These are phyloP conservation scores for Cladosporium sp. DNA, from an alignment of 2,329 filamentous ascomycete genomes.

Conservation along the genomic window DNA sequence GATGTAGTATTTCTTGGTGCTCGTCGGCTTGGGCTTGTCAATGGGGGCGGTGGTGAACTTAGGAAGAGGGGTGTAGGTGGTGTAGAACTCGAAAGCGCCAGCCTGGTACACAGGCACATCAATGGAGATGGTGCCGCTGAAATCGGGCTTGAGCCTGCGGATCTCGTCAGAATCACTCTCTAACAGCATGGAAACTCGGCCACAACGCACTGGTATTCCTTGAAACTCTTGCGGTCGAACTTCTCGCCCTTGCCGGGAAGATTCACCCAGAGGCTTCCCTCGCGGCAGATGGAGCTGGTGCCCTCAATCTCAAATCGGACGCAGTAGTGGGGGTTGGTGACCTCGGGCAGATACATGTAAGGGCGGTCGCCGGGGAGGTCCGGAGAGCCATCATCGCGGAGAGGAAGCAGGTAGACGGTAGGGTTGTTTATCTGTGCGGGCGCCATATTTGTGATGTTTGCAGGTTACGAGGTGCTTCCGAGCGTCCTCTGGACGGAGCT, in stretches of 20 bases:
- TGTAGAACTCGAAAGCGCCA: constrained; percentile 91
- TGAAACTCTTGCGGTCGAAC: constrained; percentile 74
- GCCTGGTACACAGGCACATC: constrained; percentile 77
- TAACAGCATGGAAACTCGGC: not conserved
- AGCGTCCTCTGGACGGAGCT: not conserved
- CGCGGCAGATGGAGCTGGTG: constrained; percentile 87
- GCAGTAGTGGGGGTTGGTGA: constrained; percentile 63
- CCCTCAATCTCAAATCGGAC: constrained; percentile 89
- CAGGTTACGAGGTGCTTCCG: not conserved
- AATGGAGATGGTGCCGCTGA: constrained; percentile 86
- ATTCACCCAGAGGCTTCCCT: constrained; percentile 96
- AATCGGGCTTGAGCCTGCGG: constrained; percentile 75
- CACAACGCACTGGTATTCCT: constrained; percentile 75
- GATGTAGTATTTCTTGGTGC: constrained; percentile 79
- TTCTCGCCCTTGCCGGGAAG: constrained; percentile 69
- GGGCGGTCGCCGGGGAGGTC: constrained; percentile 66
- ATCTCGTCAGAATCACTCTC: constrained; percentile 15
- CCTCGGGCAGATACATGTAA: constrained; percentile 86
- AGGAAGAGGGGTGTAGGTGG: constrained; percentile 82
- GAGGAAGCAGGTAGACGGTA: constrained; percentile 72
- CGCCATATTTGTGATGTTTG: constrained; percentile 24
- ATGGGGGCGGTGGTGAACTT: constrained; percentile 57
- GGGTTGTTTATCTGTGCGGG: constrained; percentile 32
- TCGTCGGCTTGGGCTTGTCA: constrained; percentile 41
- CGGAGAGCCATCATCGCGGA: constrained; percentile 90